Percentiles rank a stretch among this genome's conserved stretches.
phyloP scores from a whole-genome alignment of 257 asterid genomes.

The Rauvolfia tetraphylla region DNA sequence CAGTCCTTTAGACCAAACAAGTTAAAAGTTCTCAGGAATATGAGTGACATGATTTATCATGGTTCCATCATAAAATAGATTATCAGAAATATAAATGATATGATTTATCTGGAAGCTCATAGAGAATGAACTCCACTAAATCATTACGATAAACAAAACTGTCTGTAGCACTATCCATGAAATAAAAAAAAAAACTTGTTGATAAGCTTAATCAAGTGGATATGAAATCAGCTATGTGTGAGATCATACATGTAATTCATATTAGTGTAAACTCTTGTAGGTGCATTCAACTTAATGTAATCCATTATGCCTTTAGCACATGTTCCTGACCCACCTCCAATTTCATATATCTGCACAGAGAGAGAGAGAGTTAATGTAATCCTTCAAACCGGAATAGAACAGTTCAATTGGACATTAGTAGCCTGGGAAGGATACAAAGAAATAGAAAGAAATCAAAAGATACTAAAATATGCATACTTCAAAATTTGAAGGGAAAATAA shows the following conservation, averaged over 20 bases:
- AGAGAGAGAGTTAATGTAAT: neutral
- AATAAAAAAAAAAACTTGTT: neutral
- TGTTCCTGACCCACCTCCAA: constrained; percentile 99
- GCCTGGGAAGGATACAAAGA: neutral
- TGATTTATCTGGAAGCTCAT: too few species aligned
- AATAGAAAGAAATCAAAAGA: neutral
- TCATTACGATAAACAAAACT: too few species aligned
- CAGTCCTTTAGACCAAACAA: neutral
- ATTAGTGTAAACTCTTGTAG: constrained; percentile 81
- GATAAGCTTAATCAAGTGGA: neutral
- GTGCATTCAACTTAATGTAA: constrained; percentile 88
- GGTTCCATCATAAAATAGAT: too few species aligned
- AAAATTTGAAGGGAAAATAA: neutral
- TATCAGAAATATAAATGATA: too few species aligned
- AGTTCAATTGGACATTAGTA: neutral
- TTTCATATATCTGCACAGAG: constrained; percentile 80
- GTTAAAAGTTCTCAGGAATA: neutral
- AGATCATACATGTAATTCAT: constrained; percentile 76
- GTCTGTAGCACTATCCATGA: neutral
- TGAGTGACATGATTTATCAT: neutral
- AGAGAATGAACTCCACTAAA: too few species aligned
- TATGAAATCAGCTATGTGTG: neutral
- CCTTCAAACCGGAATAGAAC: neutral
- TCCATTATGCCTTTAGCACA: constrained; percentile 99
- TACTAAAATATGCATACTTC: neutral